phyloP scores from a whole-genome alignment of 495 filamentous ascomycete species.

The Podospora bellae-mahoneyi region DNA sequence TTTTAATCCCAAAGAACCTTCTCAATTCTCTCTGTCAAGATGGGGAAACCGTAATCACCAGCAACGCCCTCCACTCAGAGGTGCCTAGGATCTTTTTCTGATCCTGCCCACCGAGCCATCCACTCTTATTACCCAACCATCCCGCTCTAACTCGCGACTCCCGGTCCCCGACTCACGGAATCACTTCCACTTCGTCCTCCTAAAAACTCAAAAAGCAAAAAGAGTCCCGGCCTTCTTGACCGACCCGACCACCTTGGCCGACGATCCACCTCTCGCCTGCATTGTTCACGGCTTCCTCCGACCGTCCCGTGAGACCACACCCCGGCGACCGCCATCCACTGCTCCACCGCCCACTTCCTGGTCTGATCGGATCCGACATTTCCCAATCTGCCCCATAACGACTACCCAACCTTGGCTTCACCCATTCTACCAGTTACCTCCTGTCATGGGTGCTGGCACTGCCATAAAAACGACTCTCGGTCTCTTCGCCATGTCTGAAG shows the following conservation, averaged over 20 bases:
- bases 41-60: background rate
- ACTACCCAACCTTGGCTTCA: background rate
- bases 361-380: background rate
- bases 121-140: background rate
- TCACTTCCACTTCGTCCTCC: background rate
- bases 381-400: background rate
- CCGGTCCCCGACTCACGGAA: background rate
- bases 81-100: background rate
- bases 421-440: background rate
- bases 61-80: constrained; percentile 1
- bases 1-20: background rate
- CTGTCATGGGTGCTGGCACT: background rate
- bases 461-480: background rate
- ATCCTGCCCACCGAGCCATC: background rate
- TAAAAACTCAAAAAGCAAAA: background rate
- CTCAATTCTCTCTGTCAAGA: background rate
- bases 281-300: background rate
- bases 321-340: constrained; percentile 1
- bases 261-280: constrained; percentile 4
- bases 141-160: background rate
- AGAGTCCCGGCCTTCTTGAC: constrained; percentile 2
- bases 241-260: background rate
- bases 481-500: constrained; percentile 17
- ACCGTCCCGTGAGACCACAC: background rate
- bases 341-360: background rate